Evolutionary conservation across 1,284 basidiomycete species (phyloP), one percentile per base, ranked within the genome.

Genomic region (Pseudozyma pruni): DNA sequence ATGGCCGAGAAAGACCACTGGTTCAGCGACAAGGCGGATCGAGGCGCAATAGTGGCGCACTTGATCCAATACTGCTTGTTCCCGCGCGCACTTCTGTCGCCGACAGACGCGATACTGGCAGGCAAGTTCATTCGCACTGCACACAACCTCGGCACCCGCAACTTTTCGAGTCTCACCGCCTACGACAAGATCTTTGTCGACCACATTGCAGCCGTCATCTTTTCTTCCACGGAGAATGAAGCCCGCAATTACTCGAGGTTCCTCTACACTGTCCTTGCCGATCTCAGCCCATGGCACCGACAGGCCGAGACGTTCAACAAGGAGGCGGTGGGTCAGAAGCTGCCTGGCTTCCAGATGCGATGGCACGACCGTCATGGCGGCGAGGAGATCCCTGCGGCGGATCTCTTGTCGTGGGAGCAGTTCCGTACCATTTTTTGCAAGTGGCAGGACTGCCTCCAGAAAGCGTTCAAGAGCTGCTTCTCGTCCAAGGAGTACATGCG

Each of bases 91-190:
- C 86, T 96, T 34, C 85, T 98, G 14, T 95, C 94, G 0, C 93
- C 94, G 0, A 92, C 94, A 87, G 96, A 98, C 83, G 96, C 96
- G 10, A 90, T 95, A 52, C 98, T 90, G 72, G 93, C 94, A 59
- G 91, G 92, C 8, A 90, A 92, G 73, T 91, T 98, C 78, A 90
- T 98, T 79, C 91, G 91, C 74, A 86, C 90, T 8, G 86, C 96
- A 47, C 95, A 98, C 77, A 87, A 88, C 19, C 88, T 91, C 75
- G 93, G 92, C 13, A 93, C 94, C 0, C 88, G 89, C 11, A 90
- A 90, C 5, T 98, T 98, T 81, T 89, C 90, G 29, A 94, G 93
- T 0, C 83, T 96, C 10, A 88, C 93, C 89, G 85, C 95, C 25
- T 88, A 96, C 50, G 89, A 90, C 31, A 90, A 93, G 62, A 89